Percentiles rank a stretch among this genome's conserved stretches.
These are phyloP conservation scores for Hemerocallis citrina DNA, from an alignment of 106 monocot species.

Conservation along the genomic window DNA sequence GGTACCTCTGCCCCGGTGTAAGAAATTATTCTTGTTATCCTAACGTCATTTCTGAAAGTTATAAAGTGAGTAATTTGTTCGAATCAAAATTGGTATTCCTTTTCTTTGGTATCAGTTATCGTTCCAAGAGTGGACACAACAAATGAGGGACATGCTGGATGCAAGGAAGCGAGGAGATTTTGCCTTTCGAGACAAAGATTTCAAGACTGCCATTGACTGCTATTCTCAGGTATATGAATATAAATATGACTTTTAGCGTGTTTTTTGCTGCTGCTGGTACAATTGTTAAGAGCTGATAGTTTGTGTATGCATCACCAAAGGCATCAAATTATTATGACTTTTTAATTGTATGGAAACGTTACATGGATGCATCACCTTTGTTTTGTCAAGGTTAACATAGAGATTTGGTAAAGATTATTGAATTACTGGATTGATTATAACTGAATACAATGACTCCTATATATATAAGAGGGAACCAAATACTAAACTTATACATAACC, in stretches of 20 bases:
- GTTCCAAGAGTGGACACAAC: slow-evolving; percentile 95
- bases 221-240: slow-evolving; percentile 63
- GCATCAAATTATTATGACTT: no score
- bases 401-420: neutral
- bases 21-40: no score
- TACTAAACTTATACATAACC: no score
- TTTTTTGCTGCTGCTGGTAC: neutral
- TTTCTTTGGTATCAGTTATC: slow-evolving; percentile 46
- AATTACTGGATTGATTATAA: no score
- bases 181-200: slow-evolving; percentile 87
- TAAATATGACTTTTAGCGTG: neutral
- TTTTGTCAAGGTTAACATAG: neutral
- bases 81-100: neutral
- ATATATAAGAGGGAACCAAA: no score
- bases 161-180: slow-evolving; percentile 81
- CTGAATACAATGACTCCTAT: no score
- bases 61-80: no score
- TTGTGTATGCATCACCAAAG: no score
- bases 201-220: slow-evolving; percentile 76
- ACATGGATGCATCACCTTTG: neutral
- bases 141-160: slow-evolving; percentile 86
- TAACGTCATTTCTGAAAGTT: no score
- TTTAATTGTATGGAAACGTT: neutral
- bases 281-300: no score
- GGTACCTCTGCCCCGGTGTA: no score